phyloP scores from a whole-genome alignment of 176 grass and related monocot species.

The Avena eriantha region DNA sequence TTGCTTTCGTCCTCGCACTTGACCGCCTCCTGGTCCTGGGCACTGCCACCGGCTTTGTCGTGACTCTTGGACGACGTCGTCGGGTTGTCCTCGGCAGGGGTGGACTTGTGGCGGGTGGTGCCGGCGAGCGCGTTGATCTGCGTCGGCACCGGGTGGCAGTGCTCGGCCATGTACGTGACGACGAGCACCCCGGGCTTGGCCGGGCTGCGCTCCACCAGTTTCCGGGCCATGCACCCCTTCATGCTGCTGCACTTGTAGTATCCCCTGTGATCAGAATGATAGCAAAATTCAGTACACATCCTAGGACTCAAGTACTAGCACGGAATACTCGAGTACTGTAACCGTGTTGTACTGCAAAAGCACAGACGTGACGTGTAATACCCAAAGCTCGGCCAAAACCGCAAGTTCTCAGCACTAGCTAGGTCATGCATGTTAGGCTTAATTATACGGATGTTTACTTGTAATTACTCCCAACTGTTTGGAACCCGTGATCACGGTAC shows the following conservation, averaged over 20 bases:
- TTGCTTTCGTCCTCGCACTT: conserved; percentile 49
- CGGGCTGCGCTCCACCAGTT: conserved; percentile 90
- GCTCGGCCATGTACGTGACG: conserved; percentile 90
- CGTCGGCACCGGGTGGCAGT: conserved; percentile 86
- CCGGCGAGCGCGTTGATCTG: conserved; percentile 92
- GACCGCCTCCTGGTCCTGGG: background rate
- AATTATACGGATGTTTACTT: background rate
- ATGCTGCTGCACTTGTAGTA: conserved; percentile 98
- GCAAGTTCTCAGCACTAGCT: background rate
- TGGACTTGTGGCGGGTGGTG: conserved; percentile 72
- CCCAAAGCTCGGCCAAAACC: background rate
- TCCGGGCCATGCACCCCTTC: conserved; percentile 88
- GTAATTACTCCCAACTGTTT: background rate
- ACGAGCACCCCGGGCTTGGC: conserved; percentile 72
- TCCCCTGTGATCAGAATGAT: conserved; percentile 52
- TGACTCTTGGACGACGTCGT: conserved; percentile 35
- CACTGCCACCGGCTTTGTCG: background rate
- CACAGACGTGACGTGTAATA: conserved; percentile 26
- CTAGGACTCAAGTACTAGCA: background rate
- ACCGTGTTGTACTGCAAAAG: conserved; percentile 29
- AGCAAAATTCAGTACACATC: background rate
- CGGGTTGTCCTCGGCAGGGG: conserved; percentile 4
- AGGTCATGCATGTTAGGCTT: background rate
- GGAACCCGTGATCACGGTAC: background rate
- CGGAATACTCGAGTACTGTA: background rate